Conservation (phyloP, 352 stramenopile species). For the Phytopythium kandeliae region DNA sequence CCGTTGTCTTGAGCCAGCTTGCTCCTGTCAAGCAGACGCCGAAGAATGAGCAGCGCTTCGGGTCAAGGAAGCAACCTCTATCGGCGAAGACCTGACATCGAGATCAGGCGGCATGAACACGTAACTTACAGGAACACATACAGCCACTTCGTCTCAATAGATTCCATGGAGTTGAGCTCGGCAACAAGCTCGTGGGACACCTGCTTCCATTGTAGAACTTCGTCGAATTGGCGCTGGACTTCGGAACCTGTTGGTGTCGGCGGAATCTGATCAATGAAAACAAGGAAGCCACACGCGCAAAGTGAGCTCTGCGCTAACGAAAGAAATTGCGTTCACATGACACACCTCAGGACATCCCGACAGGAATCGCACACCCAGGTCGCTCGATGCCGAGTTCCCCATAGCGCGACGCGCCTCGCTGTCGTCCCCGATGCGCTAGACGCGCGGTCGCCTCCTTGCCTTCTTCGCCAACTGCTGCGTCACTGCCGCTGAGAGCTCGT, state of each 20-base stretch:
- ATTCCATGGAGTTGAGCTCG: slow-evolving; percentile 39
- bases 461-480: neutral
- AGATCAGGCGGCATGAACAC: neutral
- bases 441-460: neutral
- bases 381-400: slow-evolving; percentile 42
- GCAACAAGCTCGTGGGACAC: slow-evolving; percentile 21
- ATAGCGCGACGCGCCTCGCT: slow-evolving; percentile 16
- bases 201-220: slow-evolving; percentile 26
- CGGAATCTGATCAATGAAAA: slow-evolving; percentile 30
- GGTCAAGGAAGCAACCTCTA: neutral
- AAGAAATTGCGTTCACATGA: too few relatives aligned
- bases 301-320: neutral
- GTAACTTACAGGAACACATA: slow-evolving; percentile 57
- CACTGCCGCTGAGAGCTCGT: too few relatives aligned
- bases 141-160: slow-evolving; percentile 59
- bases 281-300: neutral
- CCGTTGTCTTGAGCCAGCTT: slow-evolving; percentile 29
- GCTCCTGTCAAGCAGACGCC: slow-evolving; percentile 12
- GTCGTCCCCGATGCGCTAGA: neutral
- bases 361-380: slow-evolving; percentile 36
- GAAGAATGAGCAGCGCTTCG: neutral
- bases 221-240: slow-evolving; percentile 38
- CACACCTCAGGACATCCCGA: slow-evolving; percentile 52
- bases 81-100: neutral
- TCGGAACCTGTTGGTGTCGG: slow-evolving; percentile 26